Evolutionary conservation across 78 protist genomes (phyloP).

Genomic region (Dictyostelium capitatum): DNA sequence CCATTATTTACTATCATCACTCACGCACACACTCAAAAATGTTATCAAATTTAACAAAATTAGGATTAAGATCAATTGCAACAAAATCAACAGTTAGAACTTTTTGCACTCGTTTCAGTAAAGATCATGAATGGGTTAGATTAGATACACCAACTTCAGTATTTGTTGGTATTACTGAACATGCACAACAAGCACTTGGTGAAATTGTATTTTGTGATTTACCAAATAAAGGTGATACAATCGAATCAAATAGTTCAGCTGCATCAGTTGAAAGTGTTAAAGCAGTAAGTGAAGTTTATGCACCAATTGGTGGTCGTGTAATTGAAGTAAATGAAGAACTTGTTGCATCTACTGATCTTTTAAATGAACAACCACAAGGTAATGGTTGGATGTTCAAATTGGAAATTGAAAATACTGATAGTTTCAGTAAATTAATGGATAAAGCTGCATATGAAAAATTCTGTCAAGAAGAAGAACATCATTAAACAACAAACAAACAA

Average conservation of each 20-base stretch:
- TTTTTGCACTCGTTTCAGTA: not conserved
- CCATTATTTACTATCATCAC: no score
- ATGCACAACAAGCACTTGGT: constrained; percentile 42
- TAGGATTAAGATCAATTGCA: no score
- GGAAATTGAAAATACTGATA: not conserved
- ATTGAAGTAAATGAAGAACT: constrained; percentile 23
- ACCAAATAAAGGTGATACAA: not conserved
- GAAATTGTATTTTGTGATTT: constrained; percentile 68
- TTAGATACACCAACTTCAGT: not conserved
- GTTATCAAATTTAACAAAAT: no score
- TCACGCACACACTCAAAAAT: no score
- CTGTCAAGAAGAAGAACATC: not conserved
- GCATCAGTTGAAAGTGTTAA: constrained; percentile 64
- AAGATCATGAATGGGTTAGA: not conserved
- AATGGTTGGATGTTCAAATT: constrained; percentile 61
- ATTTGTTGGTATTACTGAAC: not conserved
- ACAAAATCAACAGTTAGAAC: not conserved
- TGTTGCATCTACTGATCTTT: not conserved
- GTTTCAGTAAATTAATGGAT: constrained; percentile 13
- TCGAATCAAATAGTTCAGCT: not conserved
- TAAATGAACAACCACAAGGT: constrained; percentile 42
- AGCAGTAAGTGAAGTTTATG: constrained; percentile 76
- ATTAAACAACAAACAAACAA: no score
- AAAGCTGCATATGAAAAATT: constrained; percentile 4
- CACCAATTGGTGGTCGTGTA: constrained; percentile 78